These are phyloP conservation scores for Solanum stenotomum DNA, from an alignment of 257 asterid genomes.

Conservation along the genomic window DNA sequence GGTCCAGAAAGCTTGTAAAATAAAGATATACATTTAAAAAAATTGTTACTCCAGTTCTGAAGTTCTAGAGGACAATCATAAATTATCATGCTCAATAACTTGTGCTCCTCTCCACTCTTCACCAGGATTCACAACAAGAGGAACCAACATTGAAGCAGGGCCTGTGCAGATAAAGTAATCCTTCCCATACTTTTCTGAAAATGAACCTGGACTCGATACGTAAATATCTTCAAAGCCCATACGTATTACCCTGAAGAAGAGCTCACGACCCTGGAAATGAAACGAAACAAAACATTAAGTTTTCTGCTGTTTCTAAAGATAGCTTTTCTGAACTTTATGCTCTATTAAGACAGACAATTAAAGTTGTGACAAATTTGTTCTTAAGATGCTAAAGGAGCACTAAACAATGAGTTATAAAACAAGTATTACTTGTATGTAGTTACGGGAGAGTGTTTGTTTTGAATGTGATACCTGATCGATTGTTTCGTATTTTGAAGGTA, in stretches of 20 bases:
- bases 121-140: slow-evolving; percentile 59
- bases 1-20: neutral
- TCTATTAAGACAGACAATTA: neutral
- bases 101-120: slow-evolving; percentile 94
- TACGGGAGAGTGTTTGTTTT: neutral
- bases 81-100: slow-evolving; percentile 74
- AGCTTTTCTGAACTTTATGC: neutral
- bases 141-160: slow-evolving; percentile 64
- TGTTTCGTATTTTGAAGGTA: slow-evolving; percentile 62
- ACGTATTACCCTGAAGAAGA: slow-evolving; percentile 65
- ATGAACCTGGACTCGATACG: slow-evolving; percentile 68
- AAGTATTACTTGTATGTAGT: neutral
- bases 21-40: neutral
- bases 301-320: neutral
- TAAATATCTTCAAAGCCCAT: slow-evolving; percentile 76
- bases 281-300: neutral
- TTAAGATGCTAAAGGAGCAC: neutral
- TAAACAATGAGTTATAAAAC: neutral
- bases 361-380: neutral
- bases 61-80: slow-evolving; percentile 18
- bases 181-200: slow-evolving; percentile 33
- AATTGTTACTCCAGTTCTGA: neutral
- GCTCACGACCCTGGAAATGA: slow-evolving; percentile 57
- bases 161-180: slow-evolving; percentile 76
- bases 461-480: slow-evolving; percentile 56